These are phyloP conservation scores for Cystofilobasidium bisporidii DNA, from an alignment of 768 basidiomycete genomes.

Conservation along the genomic window DNA sequence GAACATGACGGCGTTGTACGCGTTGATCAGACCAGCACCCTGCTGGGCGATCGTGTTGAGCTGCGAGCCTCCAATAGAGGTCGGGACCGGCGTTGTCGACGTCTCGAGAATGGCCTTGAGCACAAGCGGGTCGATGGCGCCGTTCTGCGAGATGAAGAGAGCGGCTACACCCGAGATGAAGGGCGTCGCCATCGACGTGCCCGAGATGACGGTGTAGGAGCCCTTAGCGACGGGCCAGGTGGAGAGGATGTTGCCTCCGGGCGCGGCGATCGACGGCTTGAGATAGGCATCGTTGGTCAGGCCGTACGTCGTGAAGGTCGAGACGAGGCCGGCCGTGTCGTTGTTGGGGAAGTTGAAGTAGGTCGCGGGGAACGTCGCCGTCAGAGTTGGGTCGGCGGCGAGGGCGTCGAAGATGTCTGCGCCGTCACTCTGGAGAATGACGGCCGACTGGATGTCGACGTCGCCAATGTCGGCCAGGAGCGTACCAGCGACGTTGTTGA, in stretches of 20 bases:
- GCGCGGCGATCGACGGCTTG: constrained; percentile 17
- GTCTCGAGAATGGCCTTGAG: constrained; percentile 33
- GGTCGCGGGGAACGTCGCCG: constrained; percentile 10
- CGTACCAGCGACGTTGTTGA: background rate
- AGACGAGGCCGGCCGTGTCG: constrained; percentile 49
- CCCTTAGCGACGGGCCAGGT: constrained; percentile 42
- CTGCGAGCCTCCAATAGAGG: constrained; percentile 30
- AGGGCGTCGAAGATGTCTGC: constrained; percentile 9
- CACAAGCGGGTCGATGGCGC: constrained; percentile 28
- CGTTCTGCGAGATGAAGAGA: constrained; percentile 37
- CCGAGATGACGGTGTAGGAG: constrained; percentile 23
- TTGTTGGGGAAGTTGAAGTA: constrained; percentile 44
- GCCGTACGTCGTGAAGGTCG: constrained; percentile 39
- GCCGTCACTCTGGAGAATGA: constrained; percentile 2
- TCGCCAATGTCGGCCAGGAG: background rate
- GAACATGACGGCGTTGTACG: constrained; percentile 50
- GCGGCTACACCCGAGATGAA: constrained; percentile 37
- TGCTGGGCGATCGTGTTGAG: constrained; percentile 35
- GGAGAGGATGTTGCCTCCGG: constrained; percentile 43
- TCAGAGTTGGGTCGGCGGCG: constrained; percentile 4
- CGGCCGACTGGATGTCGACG: constrained; percentile 2
- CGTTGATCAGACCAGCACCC: constrained; percentile 44
- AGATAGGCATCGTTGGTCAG: constrained; percentile 36
- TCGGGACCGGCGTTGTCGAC: constrained; percentile 31
- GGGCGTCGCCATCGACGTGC: constrained; percentile 30